Conservation (phyloP, 768 basidiomycete species). For the Pulveroboletus sp. region DNA sequence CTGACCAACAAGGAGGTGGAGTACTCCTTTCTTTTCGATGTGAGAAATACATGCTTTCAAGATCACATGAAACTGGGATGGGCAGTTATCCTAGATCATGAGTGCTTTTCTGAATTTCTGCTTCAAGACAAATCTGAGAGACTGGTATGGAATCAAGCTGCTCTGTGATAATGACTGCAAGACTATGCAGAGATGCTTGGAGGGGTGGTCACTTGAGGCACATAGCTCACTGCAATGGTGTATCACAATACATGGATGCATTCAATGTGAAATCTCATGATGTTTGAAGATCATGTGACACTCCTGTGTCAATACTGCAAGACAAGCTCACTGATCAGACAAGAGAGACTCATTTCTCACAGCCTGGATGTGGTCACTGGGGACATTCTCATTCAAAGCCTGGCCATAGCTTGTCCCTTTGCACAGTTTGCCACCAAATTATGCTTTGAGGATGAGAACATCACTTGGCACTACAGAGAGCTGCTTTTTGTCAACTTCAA, state of each 20-base stretch:
- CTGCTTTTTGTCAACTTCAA: constrained; percentile 2
- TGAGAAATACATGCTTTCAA: neutral
- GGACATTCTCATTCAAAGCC: neutral
- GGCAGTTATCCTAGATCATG: fast-evolving
- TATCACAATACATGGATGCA: no score
- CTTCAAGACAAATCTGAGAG: fast-evolving
- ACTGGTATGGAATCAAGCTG: neutral
- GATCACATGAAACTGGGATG: neutral
- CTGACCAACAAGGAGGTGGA: neutral
- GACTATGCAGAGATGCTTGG: no score
- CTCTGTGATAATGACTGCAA: neutral
- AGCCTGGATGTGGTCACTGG: neutral
- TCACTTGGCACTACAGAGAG: neutral
- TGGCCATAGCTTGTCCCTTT: neutral
- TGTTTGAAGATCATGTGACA: no score
- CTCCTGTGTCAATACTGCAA: no score
- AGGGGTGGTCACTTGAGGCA: no score
- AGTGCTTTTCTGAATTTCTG: neutral
- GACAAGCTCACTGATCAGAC: neutral
- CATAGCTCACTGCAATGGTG: no score
- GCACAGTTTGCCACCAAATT: neutral
- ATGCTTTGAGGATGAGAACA: neutral
- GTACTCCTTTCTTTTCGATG: constrained; percentile 6
- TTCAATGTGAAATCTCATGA: no score
- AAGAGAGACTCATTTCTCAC: neutral